phyloP scores from a whole-genome alignment of 2,329 filamentous ascomycete species.

The Ceratocystis destructans region DNA sequence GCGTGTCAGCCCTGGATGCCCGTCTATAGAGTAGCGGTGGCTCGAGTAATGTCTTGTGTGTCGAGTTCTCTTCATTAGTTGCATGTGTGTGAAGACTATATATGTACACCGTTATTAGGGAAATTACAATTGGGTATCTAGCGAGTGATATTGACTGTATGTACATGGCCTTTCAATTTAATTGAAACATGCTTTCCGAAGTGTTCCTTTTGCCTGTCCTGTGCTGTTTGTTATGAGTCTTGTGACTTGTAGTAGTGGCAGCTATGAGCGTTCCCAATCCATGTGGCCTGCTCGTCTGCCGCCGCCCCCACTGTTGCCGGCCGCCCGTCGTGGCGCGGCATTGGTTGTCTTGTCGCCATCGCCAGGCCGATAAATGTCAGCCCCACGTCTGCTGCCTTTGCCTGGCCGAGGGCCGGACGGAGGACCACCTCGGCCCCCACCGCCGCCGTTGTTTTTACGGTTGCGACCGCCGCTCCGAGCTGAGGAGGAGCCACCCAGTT shows the following conservation, averaged over 20 bases:
- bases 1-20: too few species aligned
- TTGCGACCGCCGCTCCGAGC: constrained; percentile 14
- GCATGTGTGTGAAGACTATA: too few species aligned
- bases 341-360: not conserved
- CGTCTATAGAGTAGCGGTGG: too few species aligned
- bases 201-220: too few species aligned
- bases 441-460: constrained; percentile 23
- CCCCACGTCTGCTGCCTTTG: not conserved
- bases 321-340: not conserved
- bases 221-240: not conserved
- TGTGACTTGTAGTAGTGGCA: not conserved
- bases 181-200: too few species aligned
- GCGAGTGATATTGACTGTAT: not conserved
- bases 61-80: too few species aligned
- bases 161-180: not conserved
- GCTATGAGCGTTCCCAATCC: not conserved
- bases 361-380: constrained; percentile 9
- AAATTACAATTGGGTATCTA: too few species aligned
- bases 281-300: not conserved
- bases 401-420: not conserved
- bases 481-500: constrained; percentile 18
- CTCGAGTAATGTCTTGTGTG: too few species aligned
- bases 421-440: not conserved
- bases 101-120: too few species aligned
- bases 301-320: not conserved